phyloP scores from a whole-genome alignment of 2,329 filamentous ascomycete species.

The Aschersonia sp. region DNA sequence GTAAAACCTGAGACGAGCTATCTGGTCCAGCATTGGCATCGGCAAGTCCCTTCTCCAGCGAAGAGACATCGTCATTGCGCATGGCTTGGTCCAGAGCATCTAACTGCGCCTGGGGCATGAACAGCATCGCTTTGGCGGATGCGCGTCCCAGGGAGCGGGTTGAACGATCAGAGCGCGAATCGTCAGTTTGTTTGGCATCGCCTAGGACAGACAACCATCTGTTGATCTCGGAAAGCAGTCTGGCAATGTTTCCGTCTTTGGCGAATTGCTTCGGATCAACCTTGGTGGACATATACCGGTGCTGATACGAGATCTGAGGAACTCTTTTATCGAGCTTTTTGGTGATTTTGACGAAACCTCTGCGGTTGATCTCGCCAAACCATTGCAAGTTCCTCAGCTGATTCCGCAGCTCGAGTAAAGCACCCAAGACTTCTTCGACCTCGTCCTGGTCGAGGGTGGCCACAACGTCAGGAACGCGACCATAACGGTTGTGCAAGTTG shows the following conservation, averaged over 20 bases:
- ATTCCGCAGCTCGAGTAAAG: constrained; percentile 74
- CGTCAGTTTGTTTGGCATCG: constrained; percentile 63
- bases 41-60: constrained; percentile 40
- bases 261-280: constrained; percentile 83
- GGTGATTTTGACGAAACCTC: constrained; percentile 95
- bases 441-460: constrained; percentile 76
- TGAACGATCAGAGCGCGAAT: constrained; percentile 61
- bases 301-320: constrained; percentile 58
- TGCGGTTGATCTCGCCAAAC: constrained; percentile 94
- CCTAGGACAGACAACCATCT: constrained; percentile 78
- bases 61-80: constrained; percentile 47
- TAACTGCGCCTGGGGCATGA: constrained; percentile 52
- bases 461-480: constrained; percentile 52
- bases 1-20: constrained; percentile 41
- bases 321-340: constrained; percentile 98
- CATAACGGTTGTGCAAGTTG: constrained; percentile 79
- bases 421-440: constrained; percentile 78
- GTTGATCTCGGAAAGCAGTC: constrained; percentile 54
- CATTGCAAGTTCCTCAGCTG: constrained; percentile 87
- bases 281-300: constrained; percentile 77
- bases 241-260: constrained; percentile 43
- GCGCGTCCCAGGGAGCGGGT: constrained; percentile 63
- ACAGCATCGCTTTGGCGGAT: constrained; percentile 60
- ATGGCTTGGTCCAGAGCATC: constrained; percentile 62
- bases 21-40: constrained; percentile 34